Evolutionary conservation across 2,329 filamentous ascomycete species (phyloP), one percentile per base, ranked within the genome.

Genomic region (Aspergillus sp.): DNA sequence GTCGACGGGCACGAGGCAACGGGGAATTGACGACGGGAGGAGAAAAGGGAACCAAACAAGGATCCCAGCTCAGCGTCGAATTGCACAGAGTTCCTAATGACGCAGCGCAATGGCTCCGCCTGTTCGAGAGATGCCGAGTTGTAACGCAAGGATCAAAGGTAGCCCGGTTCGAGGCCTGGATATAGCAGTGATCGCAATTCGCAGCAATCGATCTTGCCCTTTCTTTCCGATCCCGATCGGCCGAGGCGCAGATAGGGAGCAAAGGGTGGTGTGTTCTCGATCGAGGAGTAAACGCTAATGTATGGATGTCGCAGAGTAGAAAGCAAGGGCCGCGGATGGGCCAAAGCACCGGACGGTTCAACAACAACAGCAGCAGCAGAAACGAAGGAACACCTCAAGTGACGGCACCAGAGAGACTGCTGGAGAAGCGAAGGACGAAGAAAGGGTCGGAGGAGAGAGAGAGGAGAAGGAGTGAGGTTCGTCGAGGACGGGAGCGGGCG

Each of bases 271-370:
- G 33, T 52, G 7, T 31, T 31, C 9, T 31, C 27, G 27, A 31
- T 31, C 27, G 27, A 31, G 27, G 49, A 27, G 35, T 12, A 56
- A 31, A 52, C 47, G 48, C 48, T 57, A 53, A 55, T 57, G 52
- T 44, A 52, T 27, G 52, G 52, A 31, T 52, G 39, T 59, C 56
- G 56, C 56, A 43, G 52, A 27, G 39, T 56, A 19, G 56, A 53
- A 64, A 58, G 64, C 62, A 65, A 65, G 64, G 64, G 63, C 54
- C 46, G 54, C 52, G 52, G 55, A 52, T 43, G 48, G 43, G 39
- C 55, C 55, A 50, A 61, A 53, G 61, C 61, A 64, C 56, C 46
- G 45, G 43, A 37, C 17, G 19, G 15, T n/a, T 21, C 39, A n/a
- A 44, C 47, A 27, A 31, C 27, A 31, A 2, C 27, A 31, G 45